phyloP scores from a whole-genome alignment of 257 asterid species.

The Scutellaria baicalensis region DNA sequence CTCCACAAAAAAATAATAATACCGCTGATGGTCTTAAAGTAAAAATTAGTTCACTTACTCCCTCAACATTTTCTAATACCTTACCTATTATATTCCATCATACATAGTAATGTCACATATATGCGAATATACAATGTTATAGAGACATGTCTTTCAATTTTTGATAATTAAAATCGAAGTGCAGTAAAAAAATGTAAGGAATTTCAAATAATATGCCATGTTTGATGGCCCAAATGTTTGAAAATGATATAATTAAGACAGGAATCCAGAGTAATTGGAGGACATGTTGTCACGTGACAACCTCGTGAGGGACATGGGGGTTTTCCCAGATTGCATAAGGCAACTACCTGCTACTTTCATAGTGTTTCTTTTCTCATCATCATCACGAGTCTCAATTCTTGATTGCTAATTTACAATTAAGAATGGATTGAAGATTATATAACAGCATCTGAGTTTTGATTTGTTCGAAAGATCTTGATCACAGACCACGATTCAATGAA shows the following conservation, averaged over 20 bases:
- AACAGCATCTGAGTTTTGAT: conserved; percentile 13
- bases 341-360: conserved; percentile 15
- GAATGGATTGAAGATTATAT: neutral
- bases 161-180: too few relatives aligned
- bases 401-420: neutral
- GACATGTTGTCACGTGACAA: conserved; percentile 37
- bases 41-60: too few relatives aligned
- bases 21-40: too few relatives aligned
- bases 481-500: conserved; percentile 18
- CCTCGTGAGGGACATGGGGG: conserved; percentile 25
- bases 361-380: neutral
- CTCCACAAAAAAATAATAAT: too few relatives aligned
- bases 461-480: conserved; percentile 12
- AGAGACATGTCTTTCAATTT: too few relatives aligned
- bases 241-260: conserved; percentile 22
- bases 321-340: neutral
- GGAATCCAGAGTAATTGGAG: conserved; percentile 21
- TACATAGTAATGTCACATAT: too few relatives aligned
- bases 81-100: too few relatives aligned
- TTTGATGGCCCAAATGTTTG: conserved; percentile 12
- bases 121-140: too few relatives aligned
- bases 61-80: too few relatives aligned
- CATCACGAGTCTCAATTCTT: neutral
- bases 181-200: neutral
- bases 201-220: neutral